Conservation (phyloP, 1,284 basidiomycete genomes). For the Earliella scabrosa region DNA sequence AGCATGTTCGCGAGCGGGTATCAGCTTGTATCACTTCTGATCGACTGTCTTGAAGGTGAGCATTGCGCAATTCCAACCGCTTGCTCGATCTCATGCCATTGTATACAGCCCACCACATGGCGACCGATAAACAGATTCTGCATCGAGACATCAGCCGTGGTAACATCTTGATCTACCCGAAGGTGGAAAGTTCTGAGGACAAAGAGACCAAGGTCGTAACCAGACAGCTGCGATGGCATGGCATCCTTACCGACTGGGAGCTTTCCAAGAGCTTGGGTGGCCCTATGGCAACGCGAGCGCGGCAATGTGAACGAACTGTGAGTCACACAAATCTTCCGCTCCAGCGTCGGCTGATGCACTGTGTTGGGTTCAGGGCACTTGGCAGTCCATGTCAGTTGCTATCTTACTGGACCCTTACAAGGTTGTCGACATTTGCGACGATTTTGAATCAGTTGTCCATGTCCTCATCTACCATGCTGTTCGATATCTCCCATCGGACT, state of each 20-base stretch:
- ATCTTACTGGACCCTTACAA: neutral
- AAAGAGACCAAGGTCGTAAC: neutral
- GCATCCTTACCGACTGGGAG: conserved; percentile 9
- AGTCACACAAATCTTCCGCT: neutral
- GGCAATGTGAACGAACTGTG: conserved; percentile 1
- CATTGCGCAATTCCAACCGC: neutral
- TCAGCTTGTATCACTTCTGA: neutral
- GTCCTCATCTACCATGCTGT: conserved; percentile 10
- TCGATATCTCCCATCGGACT: conserved; percentile 6
- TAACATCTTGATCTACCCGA: conserved; percentile 6
- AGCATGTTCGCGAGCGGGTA: neutral
- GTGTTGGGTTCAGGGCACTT: neutral
- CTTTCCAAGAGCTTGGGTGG: neutral
- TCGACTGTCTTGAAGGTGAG: conserved; percentile 6
- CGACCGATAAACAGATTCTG: neutral
- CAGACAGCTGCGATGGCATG: neutral
- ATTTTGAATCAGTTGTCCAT: conserved; percentile 9
- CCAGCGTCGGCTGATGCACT: too few relatives aligned
- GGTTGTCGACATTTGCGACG: neutral
- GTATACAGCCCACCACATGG: neutral
- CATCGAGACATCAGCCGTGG: conserved; percentile 9
- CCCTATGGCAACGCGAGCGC: neutral
- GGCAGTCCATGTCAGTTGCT: conserved; percentile 4
- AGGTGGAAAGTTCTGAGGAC: neutral
- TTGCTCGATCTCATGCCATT: neutral